Evolutionary conservation across 73 alveolate genomes (phyloP).

Genomic region (Diophrys appendiculata): DNA sequence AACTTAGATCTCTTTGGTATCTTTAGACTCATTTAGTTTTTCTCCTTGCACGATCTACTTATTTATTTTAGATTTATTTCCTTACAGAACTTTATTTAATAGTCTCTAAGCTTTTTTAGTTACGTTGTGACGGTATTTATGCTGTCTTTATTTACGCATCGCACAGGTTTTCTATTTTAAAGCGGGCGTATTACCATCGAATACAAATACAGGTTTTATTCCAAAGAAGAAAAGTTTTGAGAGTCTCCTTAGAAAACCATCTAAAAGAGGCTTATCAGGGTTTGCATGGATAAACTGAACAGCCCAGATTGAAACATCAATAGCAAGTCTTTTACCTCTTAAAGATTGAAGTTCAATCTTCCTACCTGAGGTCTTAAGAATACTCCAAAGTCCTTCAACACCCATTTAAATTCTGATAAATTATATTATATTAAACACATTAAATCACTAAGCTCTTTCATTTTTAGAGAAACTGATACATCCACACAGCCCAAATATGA

Average conservation of each 20-base stretch:
- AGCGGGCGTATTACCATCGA: slow-evolving; percentile 83
- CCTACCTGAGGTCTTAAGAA: slow-evolving; percentile 79
- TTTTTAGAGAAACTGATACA: not conserved
- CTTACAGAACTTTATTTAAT: slow-evolving; percentile 38
- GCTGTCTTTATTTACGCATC: slow-evolving; percentile 36
- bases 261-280: slow-evolving; percentile 37
- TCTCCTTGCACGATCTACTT: not conserved
- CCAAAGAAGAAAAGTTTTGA: slow-evolving; percentile 73
- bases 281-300: slow-evolving; percentile 59
- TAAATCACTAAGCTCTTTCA: slow-evolving; percentile 21
- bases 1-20: not conserved
- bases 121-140: slow-evolving; percentile 41
- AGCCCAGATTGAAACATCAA: slow-evolving; percentile 82
- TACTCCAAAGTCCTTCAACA: slow-evolving; percentile 75
- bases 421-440: slow-evolving; percentile 26
- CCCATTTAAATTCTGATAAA: slow-evolving; percentile 57
- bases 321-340: slow-evolving; percentile 74
- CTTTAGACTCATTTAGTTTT: not conserved
- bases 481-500: slow-evolving; percentile 1
- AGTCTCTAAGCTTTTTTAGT: slow-evolving; percentile 68
- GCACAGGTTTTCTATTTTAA: slow-evolving; percentile 63
- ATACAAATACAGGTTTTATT: slow-evolving; percentile 82
- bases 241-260: slow-evolving; percentile 76
- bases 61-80: not conserved
- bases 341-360: slow-evolving; percentile 62